Percentiles rank a stretch among this genome's conserved stretches.
Conservation (phyloP, 176 grass and related monocot species). For the Bothriochloa decipiens region DNA sequence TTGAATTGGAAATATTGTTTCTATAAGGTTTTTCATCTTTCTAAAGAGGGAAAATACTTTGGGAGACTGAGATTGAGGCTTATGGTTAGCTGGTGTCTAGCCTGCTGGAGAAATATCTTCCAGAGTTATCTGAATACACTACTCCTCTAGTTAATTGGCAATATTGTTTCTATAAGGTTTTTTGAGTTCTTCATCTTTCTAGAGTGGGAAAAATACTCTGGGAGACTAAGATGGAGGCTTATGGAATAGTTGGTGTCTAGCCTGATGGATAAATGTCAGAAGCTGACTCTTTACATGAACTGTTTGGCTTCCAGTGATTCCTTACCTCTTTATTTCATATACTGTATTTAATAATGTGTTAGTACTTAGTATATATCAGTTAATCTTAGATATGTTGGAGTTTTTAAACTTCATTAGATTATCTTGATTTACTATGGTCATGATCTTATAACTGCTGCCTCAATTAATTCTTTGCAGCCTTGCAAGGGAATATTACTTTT, state of each 20-base stretch:
- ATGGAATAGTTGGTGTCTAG: constrained; percentile 4
- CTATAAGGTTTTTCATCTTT: too few relatives aligned
- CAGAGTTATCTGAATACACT: too few relatives aligned
- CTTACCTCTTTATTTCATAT: not conserved
- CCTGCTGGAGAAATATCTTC: too few relatives aligned
- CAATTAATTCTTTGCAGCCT: constrained; percentile 67
- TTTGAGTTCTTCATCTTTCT: too few relatives aligned
- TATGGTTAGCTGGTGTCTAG: too few relatives aligned
- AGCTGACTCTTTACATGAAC: not conserved
- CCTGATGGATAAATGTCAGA: not conserved
- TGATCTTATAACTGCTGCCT: constrained; percentile 24
- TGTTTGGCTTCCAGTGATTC: not conserved
- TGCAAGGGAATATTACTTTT: constrained; percentile 99
- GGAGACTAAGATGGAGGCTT: too few relatives aligned
- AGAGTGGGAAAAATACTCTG: too few relatives aligned
- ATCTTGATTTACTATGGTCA: constrained; percentile 8
- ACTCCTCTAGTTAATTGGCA: constrained; percentile 13
- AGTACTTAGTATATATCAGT: not conserved
- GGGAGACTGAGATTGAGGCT: too few relatives aligned
- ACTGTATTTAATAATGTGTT: not conserved
- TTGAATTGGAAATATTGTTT: too few relatives aligned
- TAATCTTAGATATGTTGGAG: constrained; percentile 12
- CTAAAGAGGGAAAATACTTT: too few relatives aligned
- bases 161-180: too few relatives aligned
- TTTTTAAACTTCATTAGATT: constrained; percentile 21